Base-by-base conservation (phyloP, 2,329 filamentous ascomycete species). In the Calonectria pteridis region DNA sequence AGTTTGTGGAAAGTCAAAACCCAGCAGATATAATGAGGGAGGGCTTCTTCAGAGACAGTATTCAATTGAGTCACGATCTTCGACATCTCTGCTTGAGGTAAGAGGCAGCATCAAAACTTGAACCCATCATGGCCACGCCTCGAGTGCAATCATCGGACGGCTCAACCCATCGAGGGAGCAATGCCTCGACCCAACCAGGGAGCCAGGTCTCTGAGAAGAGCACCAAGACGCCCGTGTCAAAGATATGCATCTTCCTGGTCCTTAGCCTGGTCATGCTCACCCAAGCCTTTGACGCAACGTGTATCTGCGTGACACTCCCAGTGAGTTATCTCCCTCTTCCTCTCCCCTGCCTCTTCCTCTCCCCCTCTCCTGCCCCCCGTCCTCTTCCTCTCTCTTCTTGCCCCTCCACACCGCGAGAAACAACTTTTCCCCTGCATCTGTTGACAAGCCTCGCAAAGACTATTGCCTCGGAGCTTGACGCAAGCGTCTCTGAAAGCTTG, bases 221-320 rank as follows among this genome's bases (percentile, higher is more conserved):
- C 59, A 23, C 58, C 2, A 35, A 26, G 14, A 9, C 71, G n/a
- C 31, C 59, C 23, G 0, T 55, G 50, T 14, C 67, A 18, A 80
- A 76, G 20, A 2, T 77, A 14, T 64, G 69, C 18, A 79, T 81
- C 13, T 63, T 80, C 16, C 0, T 77, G 13, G 66, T 81, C 16
- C 70, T 81, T 55, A 78, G 77, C 37, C 64, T 76, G 1, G 73
- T 81, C 46, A 70, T 75, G 5, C 71, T 80, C 28, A 67, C 75
- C 6, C 76, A 80, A 35, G 77, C 80, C 3, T 82, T 82, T 35
- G 78, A 82, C 46, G 76, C 78, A 9, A 82, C 80, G 2, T 82
- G 79, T 37, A 80, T 82, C 33, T 78, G 76, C 23, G 80, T 82
- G 18, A 75, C 72, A n/a, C 78, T 82, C n/a, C 80, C 80, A 16